phyloP scores from a whole-genome alignment of 148 eudicot genomes.

The Chenopodium formosanum region DNA sequence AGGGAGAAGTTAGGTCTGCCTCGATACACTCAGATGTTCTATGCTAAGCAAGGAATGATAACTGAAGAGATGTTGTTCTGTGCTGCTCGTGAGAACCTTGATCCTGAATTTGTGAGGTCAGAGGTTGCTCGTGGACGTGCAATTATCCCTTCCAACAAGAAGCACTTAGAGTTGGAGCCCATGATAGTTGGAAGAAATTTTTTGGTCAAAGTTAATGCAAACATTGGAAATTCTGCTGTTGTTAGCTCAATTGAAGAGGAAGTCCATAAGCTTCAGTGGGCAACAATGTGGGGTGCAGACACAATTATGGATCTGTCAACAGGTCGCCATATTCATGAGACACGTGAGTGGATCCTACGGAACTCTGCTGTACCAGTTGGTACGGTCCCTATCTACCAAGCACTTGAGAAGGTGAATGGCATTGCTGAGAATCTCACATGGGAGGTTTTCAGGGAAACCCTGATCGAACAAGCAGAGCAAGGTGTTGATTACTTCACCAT shows the following conservation, averaged over 20 bases:
- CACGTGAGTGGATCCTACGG: constrained; percentile 96
- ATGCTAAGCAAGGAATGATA: constrained; percentile 84
- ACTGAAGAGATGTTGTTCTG: constrained; percentile 95
- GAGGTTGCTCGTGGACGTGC: constrained; percentile 99
- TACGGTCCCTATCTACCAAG: constrained; percentile 96
- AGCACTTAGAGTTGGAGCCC: constrained; percentile 89
- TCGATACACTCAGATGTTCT: constrained; percentile 97
- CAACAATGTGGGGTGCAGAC: constrained; percentile 99
- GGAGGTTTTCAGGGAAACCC: constrained; percentile 85
- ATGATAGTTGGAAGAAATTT: constrained; percentile 98
- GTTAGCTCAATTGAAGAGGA: constrained; percentile 98
- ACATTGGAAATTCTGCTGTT: constrained; percentile 97
- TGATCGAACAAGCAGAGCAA: constrained; percentile 98
- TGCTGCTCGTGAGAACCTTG: constrained; percentile 91
- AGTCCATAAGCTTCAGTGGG: constrained; percentile 99
- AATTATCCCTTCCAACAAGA: constrained; percentile 96
- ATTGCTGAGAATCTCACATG: constrained; percentile 87
- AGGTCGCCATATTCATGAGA: constrained; percentile 96
- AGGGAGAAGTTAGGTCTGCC: constrained; percentile 80
- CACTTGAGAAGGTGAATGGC: constrained; percentile 92
- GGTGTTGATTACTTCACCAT: constrained; percentile 98
- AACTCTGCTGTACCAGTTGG: constrained; percentile 97
- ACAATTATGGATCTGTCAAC: constrained; percentile 98
- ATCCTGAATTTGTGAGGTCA: constrained; percentile 91
- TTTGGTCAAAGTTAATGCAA: constrained; percentile 92